Percentiles rank a stretch among this genome's conserved stretches.
Evolutionary conservation across 805 yeast genomes (phyloP).

Genomic region (Candida sphagnicola): DNA sequence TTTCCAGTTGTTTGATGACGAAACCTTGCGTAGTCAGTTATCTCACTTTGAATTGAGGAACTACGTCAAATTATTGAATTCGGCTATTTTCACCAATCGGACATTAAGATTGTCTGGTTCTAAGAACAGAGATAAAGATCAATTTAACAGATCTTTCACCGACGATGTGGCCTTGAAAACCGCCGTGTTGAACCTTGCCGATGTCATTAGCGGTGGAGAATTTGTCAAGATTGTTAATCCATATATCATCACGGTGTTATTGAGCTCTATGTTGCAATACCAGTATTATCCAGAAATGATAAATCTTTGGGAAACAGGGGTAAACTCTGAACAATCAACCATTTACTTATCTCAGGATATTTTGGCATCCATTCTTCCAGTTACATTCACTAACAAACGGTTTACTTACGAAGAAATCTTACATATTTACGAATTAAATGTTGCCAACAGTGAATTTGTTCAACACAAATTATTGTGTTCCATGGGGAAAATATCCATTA

Average conservation of each 20-base stretch:
- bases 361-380: constrained; percentile 65
- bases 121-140: constrained; percentile 38
- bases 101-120: constrained; percentile 26
- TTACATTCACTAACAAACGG: constrained; percentile 58
- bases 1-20: constrained; percentile 17
- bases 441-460: constrained; percentile 23
- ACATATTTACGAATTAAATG: constrained; percentile 47
- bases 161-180: constrained; percentile 28
- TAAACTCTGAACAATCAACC: constrained; percentile 34
- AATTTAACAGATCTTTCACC: constrained; percentile 19
- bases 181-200: constrained; percentile 29
- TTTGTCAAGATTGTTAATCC: constrained; percentile 20
- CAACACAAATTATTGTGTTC: constrained; percentile 57
- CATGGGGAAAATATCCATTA: constrained; percentile 69
- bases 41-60: constrained; percentile 17
- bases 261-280: constrained; percentile 45
- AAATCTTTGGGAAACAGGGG: constrained; percentile 66
- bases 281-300: constrained; percentile 61
- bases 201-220: constrained; percentile 26
- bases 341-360: constrained; percentile 61
- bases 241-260: constrained; percentile 20
- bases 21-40: constrained; percentile 15
- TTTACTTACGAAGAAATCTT: constrained; percentile 58
- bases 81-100: constrained; percentile 26
- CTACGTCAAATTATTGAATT: constrained; percentile 19